Percentiles rank a stretch among this genome's conserved stretches.
Conservation (phyloP, 345 rosid species). For the Melaleuca alternifolia region DNA sequence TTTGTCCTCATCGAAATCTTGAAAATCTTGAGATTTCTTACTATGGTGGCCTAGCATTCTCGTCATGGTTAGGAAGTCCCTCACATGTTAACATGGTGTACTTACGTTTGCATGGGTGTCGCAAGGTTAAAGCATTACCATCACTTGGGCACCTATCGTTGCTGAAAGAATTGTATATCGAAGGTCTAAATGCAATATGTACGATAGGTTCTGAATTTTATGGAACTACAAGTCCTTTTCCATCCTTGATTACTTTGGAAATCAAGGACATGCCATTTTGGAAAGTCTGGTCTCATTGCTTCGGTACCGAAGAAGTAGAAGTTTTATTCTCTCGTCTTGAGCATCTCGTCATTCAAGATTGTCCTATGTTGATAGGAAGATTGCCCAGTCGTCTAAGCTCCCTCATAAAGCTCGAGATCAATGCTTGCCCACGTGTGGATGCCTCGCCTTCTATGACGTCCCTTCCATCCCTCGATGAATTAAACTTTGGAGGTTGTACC, state of each 20-base stretch:
- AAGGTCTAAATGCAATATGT: not conserved
- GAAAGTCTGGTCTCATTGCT: not conserved
- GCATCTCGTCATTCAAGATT: not conserved
- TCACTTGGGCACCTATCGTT: slow-evolving; percentile 10
- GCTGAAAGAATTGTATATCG: not conserved
- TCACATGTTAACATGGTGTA: not conserved
- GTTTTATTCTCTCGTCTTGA: not conserved
- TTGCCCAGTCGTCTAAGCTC: too few species aligned
- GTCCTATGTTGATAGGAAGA: too few species aligned
- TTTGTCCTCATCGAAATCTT: not conserved
- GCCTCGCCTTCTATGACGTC: not conserved
- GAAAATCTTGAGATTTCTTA: not conserved
- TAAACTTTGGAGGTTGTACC: too few species aligned
- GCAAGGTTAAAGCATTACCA: slow-evolving; percentile 1
- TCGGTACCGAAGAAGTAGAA: not conserved
- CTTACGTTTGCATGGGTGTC: not conserved
- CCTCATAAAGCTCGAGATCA: too few species aligned
- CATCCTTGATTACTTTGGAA: not conserved
- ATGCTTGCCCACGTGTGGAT: not conserved
- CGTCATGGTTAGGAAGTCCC: not conserved
- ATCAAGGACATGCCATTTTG: not conserved
- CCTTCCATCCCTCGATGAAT: too few species aligned
- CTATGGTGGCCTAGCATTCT: not conserved
- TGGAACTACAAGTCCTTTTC: not conserved
- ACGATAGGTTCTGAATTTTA: not conserved